Evolutionary conservation across 2,329 filamentous ascomycete species (phyloP).

Genomic region (Thelonectria discophora): DNA sequence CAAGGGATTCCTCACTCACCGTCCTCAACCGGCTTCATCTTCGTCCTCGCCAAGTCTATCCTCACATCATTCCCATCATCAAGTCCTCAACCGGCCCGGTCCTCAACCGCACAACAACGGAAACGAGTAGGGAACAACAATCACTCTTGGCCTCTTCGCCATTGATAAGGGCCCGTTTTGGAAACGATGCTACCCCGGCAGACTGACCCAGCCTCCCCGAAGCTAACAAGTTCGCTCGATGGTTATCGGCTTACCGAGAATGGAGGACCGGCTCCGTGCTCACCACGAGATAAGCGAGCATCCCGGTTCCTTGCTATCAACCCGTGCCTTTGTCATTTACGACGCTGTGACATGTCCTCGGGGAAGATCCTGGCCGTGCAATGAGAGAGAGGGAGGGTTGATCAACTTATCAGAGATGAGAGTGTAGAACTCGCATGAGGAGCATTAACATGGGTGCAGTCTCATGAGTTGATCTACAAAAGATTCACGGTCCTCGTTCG

Average conservation of each 20-base stretch:
- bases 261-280: neutral
- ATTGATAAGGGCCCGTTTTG: slow-evolving; percentile 19
- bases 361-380: too few species aligned
- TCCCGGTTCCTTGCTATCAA: slow-evolving; percentile 11
- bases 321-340: slow-evolving; percentile 6
- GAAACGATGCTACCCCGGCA: neutral
- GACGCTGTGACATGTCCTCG: too few species aligned
- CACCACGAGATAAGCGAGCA: slow-evolving; percentile 18
- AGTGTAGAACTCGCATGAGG: neutral
- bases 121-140: neutral
- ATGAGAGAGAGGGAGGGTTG: too few species aligned
- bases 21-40: too few species aligned
- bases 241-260: too few species aligned
- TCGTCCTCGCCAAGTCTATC: too few species aligned
- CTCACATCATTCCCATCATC: too few species aligned
- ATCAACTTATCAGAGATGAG: neutral
- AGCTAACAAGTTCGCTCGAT: neutral
- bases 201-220: neutral
- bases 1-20: too few species aligned
- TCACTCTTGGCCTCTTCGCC: neutral
- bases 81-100: slow-evolving; percentile 12
- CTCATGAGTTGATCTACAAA: neutral
- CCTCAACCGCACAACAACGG: slow-evolving; percentile 1
- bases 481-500: neutral
- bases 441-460: slow-evolving; percentile 10